Evolutionary conservation across 2,329 filamentous ascomycete species (phyloP).

Genomic region (Metarhizium robertsii): DNA sequence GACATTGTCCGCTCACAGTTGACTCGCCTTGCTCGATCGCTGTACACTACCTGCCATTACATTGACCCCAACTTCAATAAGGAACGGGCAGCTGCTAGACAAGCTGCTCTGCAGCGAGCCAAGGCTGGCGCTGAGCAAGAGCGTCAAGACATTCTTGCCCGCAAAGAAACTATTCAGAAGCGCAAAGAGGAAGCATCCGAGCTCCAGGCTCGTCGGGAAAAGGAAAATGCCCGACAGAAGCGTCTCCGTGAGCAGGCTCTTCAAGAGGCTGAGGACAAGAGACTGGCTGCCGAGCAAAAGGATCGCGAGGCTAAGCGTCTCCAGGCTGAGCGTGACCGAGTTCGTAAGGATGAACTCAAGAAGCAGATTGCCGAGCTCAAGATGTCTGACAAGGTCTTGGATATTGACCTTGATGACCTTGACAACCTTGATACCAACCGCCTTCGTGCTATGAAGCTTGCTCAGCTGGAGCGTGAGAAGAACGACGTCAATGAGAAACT

Average conservation of each 20-base stretch:
- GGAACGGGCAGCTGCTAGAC: conserved; percentile 66
- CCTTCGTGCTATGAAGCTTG: conserved; percentile 88
- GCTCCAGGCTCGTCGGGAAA: conserved; percentile 77
- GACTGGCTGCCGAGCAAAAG: conserved; percentile 84
- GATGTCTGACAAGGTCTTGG: conserved; percentile 64
- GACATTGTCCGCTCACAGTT: conserved; percentile 96
- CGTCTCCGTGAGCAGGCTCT: conserved; percentile 78
- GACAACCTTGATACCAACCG: conserved; percentile 82
- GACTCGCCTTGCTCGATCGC: conserved; percentile 78
- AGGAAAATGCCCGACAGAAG: conserved; percentile 85
- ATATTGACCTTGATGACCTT: conserved; percentile 72
- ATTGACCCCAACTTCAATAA: conserved; percentile 86
- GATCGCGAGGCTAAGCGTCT: conserved; percentile 81
- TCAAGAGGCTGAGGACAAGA: conserved; percentile 80
- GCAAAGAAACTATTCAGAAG: conserved; percentile 88
- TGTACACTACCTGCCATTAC: conserved; percentile 92
- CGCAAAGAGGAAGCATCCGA: conserved; percentile 94
- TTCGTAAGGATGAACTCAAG: conserved; percentile 88
- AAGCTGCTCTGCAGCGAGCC: conserved; percentile 71
- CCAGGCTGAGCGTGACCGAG: conserved; percentile 79
- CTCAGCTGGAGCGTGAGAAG: conserved; percentile 96
- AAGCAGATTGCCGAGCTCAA: conserved; percentile 88
- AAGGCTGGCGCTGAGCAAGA: conserved; percentile 86
- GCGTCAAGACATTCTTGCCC: conserved; percentile 72
- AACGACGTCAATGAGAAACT: conserved; percentile 88